Base-by-base conservation (phyloP, 192 early-diverging fungal species). In the Radiomyces spectabilis region DNA sequence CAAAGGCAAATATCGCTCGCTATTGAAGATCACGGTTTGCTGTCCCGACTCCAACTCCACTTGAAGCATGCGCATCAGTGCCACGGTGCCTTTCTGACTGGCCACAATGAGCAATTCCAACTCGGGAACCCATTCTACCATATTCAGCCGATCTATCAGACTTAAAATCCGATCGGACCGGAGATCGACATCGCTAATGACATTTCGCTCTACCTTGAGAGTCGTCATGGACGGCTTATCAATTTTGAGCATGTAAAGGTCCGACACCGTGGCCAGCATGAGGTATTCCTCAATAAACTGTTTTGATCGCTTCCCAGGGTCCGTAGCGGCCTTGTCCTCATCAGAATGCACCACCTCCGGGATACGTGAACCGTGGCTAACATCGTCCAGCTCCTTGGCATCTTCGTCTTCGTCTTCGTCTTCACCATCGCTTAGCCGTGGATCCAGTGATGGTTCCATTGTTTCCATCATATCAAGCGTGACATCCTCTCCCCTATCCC, bases 91-190 rank as follows among this genome's bases (percentile, higher is more conserved):
- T 38, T 59, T 66, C 34, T 66, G 64, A 24, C 52, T 55, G 2
- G 52, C 64, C 1, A 42, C 34, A 25, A 66, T 32, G 25, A 40
- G 43, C 9, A 66, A 16, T 31, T 66, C 64, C 44, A 66, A 21
- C 13, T 66, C 64, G 3, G 64, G 57, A 32, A 66, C 27, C 64
- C 64, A 66, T 43, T 66, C 64, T 10, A 60, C 41, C 32, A 66
- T 38, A 37, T 51, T 51, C 3, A 66, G 31, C 34, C 64, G 18
- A 35, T 66, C 64, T 10, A 66, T 35, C 10, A 27, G 7, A 16
- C 21, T 22, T 12, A 60, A 34, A 21, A 55, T 8, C 43, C 40
- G 27, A 24, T 60, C 64, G 0, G 47, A 34, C 4, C 64, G 57
- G 15, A 66, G 30, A 45, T 66, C 64, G 18, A 66, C 34, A 19